phyloP scores from a whole-genome alignment of 768 basidiomycete genomes.

The Pulveroboletus sp. region DNA sequence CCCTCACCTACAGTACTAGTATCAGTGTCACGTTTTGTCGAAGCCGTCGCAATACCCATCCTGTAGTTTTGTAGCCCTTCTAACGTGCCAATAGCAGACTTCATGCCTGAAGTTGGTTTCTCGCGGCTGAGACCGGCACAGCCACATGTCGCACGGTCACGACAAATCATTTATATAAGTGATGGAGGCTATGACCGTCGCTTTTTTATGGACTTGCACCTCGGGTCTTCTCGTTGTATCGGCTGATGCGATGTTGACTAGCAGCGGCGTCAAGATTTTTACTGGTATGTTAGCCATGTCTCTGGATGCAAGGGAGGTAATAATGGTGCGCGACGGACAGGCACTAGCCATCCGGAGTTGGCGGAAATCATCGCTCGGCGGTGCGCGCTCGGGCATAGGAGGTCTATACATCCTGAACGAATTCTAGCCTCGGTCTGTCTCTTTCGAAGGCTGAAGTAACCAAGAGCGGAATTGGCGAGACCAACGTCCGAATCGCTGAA shows the following conservation, averaged over 20 bases:
- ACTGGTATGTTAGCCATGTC: slow-evolving; percentile 39
- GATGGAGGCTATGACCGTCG: slow-evolving; percentile 9
- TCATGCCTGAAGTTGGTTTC: too few species aligned
- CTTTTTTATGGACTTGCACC: slow-evolving; percentile 11
- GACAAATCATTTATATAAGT: slow-evolving; percentile 1
- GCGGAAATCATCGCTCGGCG: slow-evolving; percentile 91
- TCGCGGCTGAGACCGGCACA: not conserved
- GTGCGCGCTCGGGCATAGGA: slow-evolving; percentile 38
- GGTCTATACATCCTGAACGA: slow-evolving; percentile 22
- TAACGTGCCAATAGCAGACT: slow-evolving; percentile 3
- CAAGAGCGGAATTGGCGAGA: slow-evolving; percentile 87
- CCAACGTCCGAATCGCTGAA: slow-evolving; percentile 85
- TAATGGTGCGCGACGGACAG: slow-evolving; percentile 35
- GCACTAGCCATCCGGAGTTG: slow-evolving; percentile 92
- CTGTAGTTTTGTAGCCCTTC: slow-evolving; percentile 34
- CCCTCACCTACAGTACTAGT: slow-evolving; percentile 30
- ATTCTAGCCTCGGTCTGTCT: slow-evolving; percentile 76
- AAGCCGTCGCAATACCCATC: slow-evolving; percentile 31
- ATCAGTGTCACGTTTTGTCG: slow-evolving; percentile 24
- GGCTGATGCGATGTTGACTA: slow-evolving; percentile 43
- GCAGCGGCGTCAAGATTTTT: slow-evolving; percentile 55
- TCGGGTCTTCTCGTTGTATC: slow-evolving; percentile 8
- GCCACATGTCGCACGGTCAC: slow-evolving; percentile 20
- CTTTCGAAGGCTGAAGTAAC: slow-evolving; percentile 85
- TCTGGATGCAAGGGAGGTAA: not conserved